Evolutionary conservation across 352 stramenopile species (phyloP), one percentile per base, ranked within the genome.

Genomic region (Hyaloperonospora brassicae): DNA sequence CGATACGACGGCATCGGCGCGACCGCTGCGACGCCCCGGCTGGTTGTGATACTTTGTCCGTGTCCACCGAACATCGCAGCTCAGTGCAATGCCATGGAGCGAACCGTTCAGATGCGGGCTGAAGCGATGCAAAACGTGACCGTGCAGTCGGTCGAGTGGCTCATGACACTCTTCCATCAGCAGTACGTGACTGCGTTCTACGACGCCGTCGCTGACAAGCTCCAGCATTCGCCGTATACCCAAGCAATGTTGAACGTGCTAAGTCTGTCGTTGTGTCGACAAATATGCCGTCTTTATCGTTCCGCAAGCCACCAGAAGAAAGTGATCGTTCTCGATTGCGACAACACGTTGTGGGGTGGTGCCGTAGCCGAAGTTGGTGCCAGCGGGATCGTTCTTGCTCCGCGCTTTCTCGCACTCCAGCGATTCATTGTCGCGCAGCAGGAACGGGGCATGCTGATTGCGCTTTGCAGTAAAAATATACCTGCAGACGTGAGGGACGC

Each of bases 261-360:
- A 21, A 64, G 68, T 44, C 58, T 86, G 5, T 59, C 59, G 27
- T 39, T 79, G 17, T 77, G 34, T 8, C 67, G 79, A 21, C 73
- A 84, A 23, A 73, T 87, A 50, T 71, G 62, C n/a, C 69, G 72
- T 1, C 50, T 87, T 11, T 70, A 68, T 40, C 67, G 63, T 31
- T 43, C 25, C 2, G 21, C 55, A 14, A 70, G 54, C 22, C 62
- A 58, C 36, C 50, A 25, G 12, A 83, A 86, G 38, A 87, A 89
- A 68, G 76, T 86, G n/a, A 64, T 89, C 36, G 77, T 87, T 22
- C 68, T 89, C 1, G 79, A 89, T 53, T 89, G 79, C 49, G 79
- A 90, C 52, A 85, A 90, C 45, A 90, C 79, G 2, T 45, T 90
- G 2, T 90, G 79, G 79, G 66, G 74, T 22, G 77, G 79, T 1